Conservation (phyloP, 164 flowering plant genomes). For the Umbellularia californica region DNA sequence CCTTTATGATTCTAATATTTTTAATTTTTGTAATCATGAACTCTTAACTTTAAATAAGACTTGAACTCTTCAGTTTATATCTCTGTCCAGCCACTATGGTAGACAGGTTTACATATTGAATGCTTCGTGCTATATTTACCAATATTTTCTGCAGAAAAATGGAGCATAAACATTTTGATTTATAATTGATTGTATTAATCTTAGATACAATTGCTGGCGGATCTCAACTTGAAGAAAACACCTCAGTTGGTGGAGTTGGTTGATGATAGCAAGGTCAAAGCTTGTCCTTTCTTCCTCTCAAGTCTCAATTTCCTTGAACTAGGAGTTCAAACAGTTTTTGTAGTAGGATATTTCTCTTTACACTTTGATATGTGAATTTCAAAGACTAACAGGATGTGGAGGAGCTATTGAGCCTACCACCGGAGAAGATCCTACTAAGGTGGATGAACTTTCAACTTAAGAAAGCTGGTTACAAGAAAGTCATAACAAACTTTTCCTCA, state of each 20-base stretch:
- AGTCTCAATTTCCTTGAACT: background rate
- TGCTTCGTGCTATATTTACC: background rate
- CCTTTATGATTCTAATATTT: background rate
- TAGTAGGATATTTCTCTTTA: background rate
- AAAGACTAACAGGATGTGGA: slow-evolving; percentile 59
- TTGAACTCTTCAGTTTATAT: background rate
- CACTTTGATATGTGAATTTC: background rate
- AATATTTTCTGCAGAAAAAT: background rate
- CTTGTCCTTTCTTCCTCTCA: background rate
- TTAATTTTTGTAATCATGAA: background rate
- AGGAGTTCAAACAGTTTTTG: no score
- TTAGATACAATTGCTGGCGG: slow-evolving; percentile 91
- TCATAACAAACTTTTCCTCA: slow-evolving; percentile 70
- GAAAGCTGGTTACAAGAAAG: slow-evolving; percentile 53
- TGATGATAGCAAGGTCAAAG: slow-evolving; percentile 69
- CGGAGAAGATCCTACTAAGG: slow-evolving; percentile 69
- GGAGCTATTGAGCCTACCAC: slow-evolving; percentile 67
- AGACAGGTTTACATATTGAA: background rate
- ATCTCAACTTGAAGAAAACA: slow-evolving; percentile 88
- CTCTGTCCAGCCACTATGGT: background rate
- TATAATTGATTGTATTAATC: slow-evolving; percentile 5
- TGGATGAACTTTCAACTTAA: slow-evolving; percentile 88
- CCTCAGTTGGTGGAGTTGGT: slow-evolving; percentile 88
- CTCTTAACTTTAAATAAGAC: background rate
- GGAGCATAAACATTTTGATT: background rate